A percentile compares a stretch with the other conserved stretches of the same genome.
These are phyloP conservation scores for Serendipita sp. DNA, from an alignment of 1,284 basidiomycete genomes.

Conservation along the genomic window DNA sequence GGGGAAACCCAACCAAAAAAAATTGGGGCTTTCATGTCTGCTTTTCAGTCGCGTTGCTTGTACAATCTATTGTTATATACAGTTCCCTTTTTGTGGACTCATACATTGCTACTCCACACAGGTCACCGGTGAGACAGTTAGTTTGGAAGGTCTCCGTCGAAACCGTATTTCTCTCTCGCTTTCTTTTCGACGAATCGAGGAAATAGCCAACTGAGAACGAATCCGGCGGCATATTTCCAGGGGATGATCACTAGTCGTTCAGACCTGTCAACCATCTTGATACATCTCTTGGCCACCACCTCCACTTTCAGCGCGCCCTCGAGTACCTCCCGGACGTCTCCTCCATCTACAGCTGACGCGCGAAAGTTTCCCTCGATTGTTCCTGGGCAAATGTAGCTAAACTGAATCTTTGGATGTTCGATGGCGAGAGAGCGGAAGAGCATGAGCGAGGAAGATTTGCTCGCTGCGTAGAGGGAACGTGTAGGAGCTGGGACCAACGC, in stretches of 20 bases:
- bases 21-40: too few species aligned
- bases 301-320: conserved; percentile 16
- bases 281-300: conserved; percentile 19
- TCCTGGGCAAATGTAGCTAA: conserved; percentile 21
- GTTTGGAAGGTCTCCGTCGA: not conserved
- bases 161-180: conserved; percentile 26
- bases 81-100: too few species aligned
- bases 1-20: too few species aligned
- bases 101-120: too few species aligned
- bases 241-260: conserved; percentile 16
- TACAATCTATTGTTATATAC: too few species aligned
- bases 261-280: conserved; percentile 21
- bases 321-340: conserved; percentile 32
- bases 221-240: conserved; percentile 19
- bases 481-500: conserved; percentile 76
- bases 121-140: too few species aligned
- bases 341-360: conserved; percentile 56
- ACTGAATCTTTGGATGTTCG: conserved; percentile 56
- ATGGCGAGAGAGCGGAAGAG: conserved; percentile 69
- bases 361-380: conserved; percentile 62
- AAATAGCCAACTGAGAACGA: conserved; percentile 16
- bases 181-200: conserved; percentile 22
- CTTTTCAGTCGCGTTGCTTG: too few species aligned
- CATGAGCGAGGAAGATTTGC: conserved; percentile 67
- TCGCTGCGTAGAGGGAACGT: conserved; percentile 70